Evolutionary conservation across 2,329 filamentous ascomycete species (phyloP).

Genomic region (Coniochaeta sp.): DNA sequence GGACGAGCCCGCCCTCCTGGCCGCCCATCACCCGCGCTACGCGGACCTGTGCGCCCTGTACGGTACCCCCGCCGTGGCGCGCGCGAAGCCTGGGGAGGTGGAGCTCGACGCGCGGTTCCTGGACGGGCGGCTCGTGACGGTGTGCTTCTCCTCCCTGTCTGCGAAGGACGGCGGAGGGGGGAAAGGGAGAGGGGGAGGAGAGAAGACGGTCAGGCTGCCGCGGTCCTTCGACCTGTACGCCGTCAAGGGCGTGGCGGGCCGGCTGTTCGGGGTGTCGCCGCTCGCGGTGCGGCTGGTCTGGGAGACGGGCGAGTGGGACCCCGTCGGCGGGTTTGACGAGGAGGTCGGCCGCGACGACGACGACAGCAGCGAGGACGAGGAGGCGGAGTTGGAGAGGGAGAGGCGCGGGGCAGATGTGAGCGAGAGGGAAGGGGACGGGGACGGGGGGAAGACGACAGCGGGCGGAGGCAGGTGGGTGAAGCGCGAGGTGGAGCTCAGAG

Average conservation of each 20-base stretch:
- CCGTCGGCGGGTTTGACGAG: conserved; percentile 56
- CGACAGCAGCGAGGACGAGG: conserved; percentile 46
- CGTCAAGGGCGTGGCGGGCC: conserved; percentile 70
- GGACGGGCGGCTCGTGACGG: conserved; percentile 67
- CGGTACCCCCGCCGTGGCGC: conserved; percentile 59
- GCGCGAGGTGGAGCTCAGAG: conserved; percentile 71
- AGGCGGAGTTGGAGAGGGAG: conserved; percentile 27
- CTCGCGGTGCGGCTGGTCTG: conserved; percentile 63
- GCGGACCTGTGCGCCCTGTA: conserved; percentile 66
- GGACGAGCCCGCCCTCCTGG: conserved; percentile 48
- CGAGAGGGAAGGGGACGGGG: background rate
- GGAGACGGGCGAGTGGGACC: conserved; percentile 90
- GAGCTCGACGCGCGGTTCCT: conserved; percentile 71
- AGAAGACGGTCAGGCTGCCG: conserved; percentile 51
- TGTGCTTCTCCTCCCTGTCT: too few species aligned
- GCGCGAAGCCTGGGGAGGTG: too few species aligned
- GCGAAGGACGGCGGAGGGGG: too few species aligned
- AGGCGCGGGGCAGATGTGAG: conserved; percentile 21
- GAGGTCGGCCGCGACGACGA: conserved; percentile 30
- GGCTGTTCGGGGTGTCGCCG: conserved; percentile 58
- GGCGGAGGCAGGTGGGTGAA: conserved; percentile 66
- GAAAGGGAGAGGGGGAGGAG: conserved; percentile 4
- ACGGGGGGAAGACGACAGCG: conserved; percentile 25
- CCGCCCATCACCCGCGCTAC: conserved; percentile 62
- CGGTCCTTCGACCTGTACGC: conserved; percentile 74